A percentile compares a stretch with the other conserved stretches of the same genome.
Evolutionary conservation across 495 filamentous ascomycete species (phyloP).

Genomic region (Annulohypoxylon bovei): DNA sequence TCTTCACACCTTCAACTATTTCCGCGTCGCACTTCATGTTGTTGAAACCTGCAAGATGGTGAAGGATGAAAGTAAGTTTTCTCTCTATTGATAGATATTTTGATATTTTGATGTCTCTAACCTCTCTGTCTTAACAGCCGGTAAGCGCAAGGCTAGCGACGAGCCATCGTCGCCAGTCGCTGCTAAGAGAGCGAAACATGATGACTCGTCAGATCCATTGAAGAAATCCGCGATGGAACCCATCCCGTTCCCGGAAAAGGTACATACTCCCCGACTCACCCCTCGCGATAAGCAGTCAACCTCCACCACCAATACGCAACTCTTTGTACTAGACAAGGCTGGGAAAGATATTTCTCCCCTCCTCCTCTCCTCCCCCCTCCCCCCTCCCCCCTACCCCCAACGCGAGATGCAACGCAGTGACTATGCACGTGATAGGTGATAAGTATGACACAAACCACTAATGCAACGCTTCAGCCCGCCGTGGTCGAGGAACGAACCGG

Average conservation of each 20-base stretch:
- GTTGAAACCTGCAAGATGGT: conserved; percentile 42
- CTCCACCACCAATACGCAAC: not conserved
- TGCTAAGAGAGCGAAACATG: conserved; percentile 71
- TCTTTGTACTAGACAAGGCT: not conserved
- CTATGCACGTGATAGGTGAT: not conserved
- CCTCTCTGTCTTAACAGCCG: conserved; percentile 52
- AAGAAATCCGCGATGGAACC: conserved; percentile 62
- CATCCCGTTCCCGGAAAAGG: conserved; percentile 88
- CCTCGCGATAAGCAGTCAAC: not conserved
- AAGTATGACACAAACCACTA: conserved; percentile 6
- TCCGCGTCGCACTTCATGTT: conserved; percentile 9
- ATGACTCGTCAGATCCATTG: conserved; percentile 65
- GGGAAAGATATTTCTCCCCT: not conserved
- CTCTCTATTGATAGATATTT: not conserved
- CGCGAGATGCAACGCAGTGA: not conserved
- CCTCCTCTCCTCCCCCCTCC: not conserved
- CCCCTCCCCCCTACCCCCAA: too few species aligned
- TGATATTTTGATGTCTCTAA: conserved; percentile 17
- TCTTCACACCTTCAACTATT: not conserved
- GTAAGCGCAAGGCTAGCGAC: conserved; percentile 82
- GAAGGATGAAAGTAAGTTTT: conserved; percentile 60
- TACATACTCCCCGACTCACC: conserved; percentile 43
- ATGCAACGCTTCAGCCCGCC: conserved; percentile 67
- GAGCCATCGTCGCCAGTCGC: conserved; percentile 70
- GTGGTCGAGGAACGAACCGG: conserved; percentile 94